Evolutionary conservation across 176 grass and related monocot genomes (phyloP).

Genomic region (Cymbopogon citratus): DNA sequence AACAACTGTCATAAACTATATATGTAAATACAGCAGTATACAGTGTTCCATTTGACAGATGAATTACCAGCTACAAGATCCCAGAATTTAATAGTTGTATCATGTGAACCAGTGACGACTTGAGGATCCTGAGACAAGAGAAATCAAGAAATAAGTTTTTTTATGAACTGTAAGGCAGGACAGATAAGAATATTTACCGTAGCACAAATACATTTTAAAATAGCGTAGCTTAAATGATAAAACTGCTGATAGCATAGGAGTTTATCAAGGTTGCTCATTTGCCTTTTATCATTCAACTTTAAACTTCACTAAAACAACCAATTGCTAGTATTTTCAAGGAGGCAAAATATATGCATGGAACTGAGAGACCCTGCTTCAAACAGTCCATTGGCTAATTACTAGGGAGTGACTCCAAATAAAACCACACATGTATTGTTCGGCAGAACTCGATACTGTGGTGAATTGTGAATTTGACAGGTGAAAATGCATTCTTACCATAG

Average conservation of each 20-base stretch:
- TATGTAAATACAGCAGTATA: background rate
- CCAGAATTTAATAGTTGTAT: constrained; percentile 96
- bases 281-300: background rate
- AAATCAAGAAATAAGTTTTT: background rate
- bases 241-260: background rate
- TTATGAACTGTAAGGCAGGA: background rate
- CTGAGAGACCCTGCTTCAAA: background rate
- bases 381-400: background rate
- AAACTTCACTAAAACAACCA: background rate
- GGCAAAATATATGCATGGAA: background rate
- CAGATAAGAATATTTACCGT: background rate
- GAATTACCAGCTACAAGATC: constrained; percentile 92
- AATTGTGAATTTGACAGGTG: background rate
- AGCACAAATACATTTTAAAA: background rate
- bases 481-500: constrained; percentile 58
- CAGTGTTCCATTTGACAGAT: background rate
- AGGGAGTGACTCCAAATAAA: background rate
- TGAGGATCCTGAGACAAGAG: constrained; percentile 73
- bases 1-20: constrained; percentile 22
- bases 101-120: constrained; percentile 98
- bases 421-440: background rate
- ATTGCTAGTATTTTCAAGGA: background rate
- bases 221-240: background rate
- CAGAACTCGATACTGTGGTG: constrained; percentile 3
- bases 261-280: background rate